phyloP scores from a whole-genome alignment of 352 stramenopile species.

The Blastocystis sp. region DNA sequence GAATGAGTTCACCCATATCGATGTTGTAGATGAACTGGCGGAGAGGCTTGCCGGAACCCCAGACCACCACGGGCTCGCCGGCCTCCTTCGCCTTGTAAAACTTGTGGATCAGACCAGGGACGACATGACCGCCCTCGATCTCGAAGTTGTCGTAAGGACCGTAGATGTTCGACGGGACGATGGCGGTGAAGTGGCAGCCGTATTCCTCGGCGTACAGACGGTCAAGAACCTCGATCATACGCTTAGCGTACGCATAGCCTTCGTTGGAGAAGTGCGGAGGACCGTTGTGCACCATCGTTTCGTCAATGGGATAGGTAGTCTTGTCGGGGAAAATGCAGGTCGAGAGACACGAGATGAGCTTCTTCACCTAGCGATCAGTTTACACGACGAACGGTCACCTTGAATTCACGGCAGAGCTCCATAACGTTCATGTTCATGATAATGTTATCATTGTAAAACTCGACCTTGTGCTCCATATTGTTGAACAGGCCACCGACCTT shows the following conservation, averaged over 20 bases:
- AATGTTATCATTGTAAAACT: conserved; percentile 98
- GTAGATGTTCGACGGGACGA: conserved; percentile 99
- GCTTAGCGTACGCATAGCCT: conserved; percentile 96
- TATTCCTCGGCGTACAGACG: conserved; percentile 85
- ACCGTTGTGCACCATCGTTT: conserved; percentile 92
- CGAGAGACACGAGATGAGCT: conserved; percentile 95
- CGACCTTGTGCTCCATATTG: conserved; percentile 87
- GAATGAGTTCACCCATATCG: conserved; percentile 91
- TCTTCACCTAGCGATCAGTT: conserved; percentile 79
- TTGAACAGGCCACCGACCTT: conserved; percentile 82
- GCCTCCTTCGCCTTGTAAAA: conserved; percentile 92
- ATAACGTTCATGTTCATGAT: conserved; percentile 98
- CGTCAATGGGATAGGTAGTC: conserved; percentile 95
- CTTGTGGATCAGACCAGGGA: conserved; percentile 97
- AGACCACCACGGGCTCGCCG: conserved; percentile 88
- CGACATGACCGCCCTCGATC: conserved; percentile 93
- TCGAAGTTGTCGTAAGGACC: conserved; percentile 97
- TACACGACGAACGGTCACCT: conserved; percentile 16
- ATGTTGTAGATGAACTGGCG: conserved; percentile 95
- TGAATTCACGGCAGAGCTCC: conserved; percentile 86
- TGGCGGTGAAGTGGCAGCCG: conserved; percentile 93
- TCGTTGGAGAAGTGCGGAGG: conserved; percentile 83
- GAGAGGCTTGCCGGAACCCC: conserved; percentile 90
- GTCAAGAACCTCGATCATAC: conserved; percentile 97
- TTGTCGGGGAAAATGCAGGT: conserved; percentile 99